A percentile compares a stretch with the other conserved stretches of the same genome.
Conservation (phyloP, 2,329 filamentous ascomycete species). For the Paracorniculantispora psalliotae region DNA sequence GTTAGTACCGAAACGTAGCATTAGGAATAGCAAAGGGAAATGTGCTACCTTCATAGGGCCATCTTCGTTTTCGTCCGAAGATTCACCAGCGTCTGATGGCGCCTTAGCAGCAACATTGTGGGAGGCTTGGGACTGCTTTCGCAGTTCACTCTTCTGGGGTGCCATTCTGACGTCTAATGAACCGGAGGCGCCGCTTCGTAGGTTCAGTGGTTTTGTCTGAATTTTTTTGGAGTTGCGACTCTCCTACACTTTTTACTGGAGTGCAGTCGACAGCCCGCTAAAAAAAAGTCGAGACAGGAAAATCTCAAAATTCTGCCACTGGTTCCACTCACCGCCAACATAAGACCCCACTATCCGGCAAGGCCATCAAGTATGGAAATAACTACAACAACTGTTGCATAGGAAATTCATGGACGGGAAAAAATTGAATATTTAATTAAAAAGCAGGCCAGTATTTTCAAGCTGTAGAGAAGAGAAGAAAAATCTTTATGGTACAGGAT, state of each 20-base stretch:
- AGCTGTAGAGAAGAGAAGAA: background rate
- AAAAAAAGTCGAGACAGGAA: slow-evolving; percentile 5
- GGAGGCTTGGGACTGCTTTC: background rate
- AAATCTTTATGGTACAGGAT: background rate
- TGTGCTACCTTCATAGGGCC: slow-evolving; percentile 1
- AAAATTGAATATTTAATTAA: background rate
- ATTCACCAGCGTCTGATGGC: background rate
- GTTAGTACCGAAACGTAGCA: background rate
- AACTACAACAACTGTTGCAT: background rate
- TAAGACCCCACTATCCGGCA: background rate
- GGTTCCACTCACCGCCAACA: slow-evolving; percentile 13
- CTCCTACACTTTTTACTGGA: background rate
- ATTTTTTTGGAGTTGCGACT: background rate
- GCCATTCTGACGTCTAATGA: background rate
- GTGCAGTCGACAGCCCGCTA: background rate
- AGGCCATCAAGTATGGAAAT: background rate
- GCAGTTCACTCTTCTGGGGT: background rate
- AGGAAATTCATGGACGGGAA: background rate
- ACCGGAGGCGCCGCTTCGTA: background rate
- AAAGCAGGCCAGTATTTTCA: background rate
- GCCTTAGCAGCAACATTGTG: background rate
- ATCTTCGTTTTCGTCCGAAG: slow-evolving; percentile 14
- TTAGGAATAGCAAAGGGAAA: background rate
- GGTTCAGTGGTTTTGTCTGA: background rate
- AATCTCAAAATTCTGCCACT: slow-evolving; percentile 16